phyloP scores from a whole-genome alignment of 2,329 filamentous ascomycete genomes.

The Periglandula ipomoeae region DNA sequence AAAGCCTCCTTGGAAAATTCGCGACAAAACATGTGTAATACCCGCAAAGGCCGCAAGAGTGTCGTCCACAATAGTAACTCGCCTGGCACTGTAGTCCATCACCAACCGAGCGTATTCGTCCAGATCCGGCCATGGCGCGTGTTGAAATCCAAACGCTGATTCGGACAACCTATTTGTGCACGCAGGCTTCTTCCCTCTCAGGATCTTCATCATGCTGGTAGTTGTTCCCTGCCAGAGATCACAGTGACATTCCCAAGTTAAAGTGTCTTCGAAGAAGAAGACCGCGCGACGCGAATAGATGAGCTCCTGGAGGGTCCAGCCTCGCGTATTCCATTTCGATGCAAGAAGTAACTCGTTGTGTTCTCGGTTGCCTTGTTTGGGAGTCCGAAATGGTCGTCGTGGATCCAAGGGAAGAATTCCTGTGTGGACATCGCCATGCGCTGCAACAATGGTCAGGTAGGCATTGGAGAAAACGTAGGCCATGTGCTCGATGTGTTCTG shows the following conservation, averaged over 20 bases:
- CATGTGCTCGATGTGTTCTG: conserved; percentile 34
- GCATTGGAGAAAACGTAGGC: conserved; percentile 35
- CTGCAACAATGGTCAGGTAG: conserved; percentile 34
- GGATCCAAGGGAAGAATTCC: conserved; percentile 29
- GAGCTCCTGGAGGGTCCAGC: conserved; percentile 35
- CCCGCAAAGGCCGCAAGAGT: conserved; percentile 33
- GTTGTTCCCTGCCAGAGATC: conserved; percentile 30
- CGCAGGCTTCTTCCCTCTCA: conserved; percentile 21
- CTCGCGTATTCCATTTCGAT: conserved; percentile 30
- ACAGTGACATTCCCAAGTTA: conserved; percentile 39
- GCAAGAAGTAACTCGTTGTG: conserved; percentile 30
- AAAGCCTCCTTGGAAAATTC: conserved; percentile 32
- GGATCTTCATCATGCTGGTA: conserved; percentile 20
- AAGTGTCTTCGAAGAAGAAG: conserved; percentile 33
- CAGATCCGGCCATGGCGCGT: conserved; percentile 35
- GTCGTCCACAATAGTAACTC: conserved; percentile 31
- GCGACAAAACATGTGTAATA: conserved; percentile 32
- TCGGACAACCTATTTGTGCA: conserved; percentile 23
- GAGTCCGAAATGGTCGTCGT: conserved; percentile 18
- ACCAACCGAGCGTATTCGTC: conserved; percentile 35
- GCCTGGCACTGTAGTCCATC: conserved; percentile 32
- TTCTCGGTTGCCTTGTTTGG: conserved; percentile 17
- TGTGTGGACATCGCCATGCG: conserved; percentile 28
- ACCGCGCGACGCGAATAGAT: conserved; percentile 33
- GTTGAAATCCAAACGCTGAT: conserved; percentile 28